These are phyloP conservation scores for Coccinonectria pachysandricola DNA, from an alignment of 2,329 filamentous ascomycete species.

Conservation along the genomic window DNA sequence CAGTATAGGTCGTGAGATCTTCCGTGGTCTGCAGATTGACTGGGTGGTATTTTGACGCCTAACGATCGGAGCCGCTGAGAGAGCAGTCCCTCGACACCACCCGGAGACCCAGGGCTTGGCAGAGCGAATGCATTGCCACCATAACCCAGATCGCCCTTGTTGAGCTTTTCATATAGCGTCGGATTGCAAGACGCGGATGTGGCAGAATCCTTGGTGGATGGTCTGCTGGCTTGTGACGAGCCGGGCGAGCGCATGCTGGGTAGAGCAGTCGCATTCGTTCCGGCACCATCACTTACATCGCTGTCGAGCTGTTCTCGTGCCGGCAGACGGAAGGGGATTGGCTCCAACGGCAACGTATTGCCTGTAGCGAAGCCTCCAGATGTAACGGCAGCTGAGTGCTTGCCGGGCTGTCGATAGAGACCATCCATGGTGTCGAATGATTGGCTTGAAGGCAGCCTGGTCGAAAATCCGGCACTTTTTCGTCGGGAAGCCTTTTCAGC, in stretches of 20 bases:
- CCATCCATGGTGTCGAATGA: constrained; percentile 27
- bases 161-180: constrained; percentile 54
- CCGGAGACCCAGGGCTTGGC: constrained; percentile 24
- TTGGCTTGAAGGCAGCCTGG: constrained; percentile 22
- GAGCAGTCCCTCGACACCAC: constrained; percentile 52
- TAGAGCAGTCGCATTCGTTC: constrained; percentile 14
- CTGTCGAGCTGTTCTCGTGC: constrained; percentile 22
- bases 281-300: constrained; percentile 21
- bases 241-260: constrained; percentile 16
- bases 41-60: constrained; percentile 33
- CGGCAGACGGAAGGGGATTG: constrained; percentile 40
- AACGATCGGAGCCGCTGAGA: constrained; percentile 58
- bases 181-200: constrained; percentile 21
- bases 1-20: too few species aligned
- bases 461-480: constrained; percentile 43
- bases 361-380: constrained; percentile 15
- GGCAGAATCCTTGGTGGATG: constrained; percentile 26
- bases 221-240: constrained; percentile 22
- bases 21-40: too few species aligned
- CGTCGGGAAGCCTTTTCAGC: constrained; percentile 50
- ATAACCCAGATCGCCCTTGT: constrained; percentile 53
- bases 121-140: constrained; percentile 42
- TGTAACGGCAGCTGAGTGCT: constrained; percentile 4
- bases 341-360: constrained; percentile 32
- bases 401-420: constrained; percentile 6